These are phyloP conservation scores for Neodidymelliopsis sp. DNA, from an alignment of 2,329 filamentous ascomycete species.

Conservation along the genomic window DNA sequence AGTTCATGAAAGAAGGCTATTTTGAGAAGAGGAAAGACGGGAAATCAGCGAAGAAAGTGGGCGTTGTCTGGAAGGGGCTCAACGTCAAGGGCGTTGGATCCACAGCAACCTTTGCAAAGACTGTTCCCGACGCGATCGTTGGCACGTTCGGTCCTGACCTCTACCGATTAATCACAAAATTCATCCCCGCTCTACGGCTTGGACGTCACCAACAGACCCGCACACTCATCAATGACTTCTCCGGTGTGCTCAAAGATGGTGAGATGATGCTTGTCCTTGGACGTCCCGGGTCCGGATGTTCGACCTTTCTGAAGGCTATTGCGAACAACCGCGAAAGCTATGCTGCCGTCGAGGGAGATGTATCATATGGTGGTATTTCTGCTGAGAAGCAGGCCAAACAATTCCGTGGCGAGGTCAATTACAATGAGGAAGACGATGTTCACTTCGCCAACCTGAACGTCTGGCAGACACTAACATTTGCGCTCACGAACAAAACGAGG, in stretches of 20 bases:
- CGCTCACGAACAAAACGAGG: slow-evolving; percentile 76
- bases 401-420: slow-evolving; percentile 79
- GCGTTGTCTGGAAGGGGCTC: slow-evolving; percentile 78
- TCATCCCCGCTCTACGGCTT: slow-evolving; percentile 60
- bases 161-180: slow-evolving; percentile 67
- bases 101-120: slow-evolving; percentile 72
- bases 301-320: slow-evolving; percentile 78
- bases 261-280: slow-evolving; percentile 79
- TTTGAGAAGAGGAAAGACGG: slow-evolving; percentile 76
- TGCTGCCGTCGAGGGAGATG: slow-evolving; percentile 71
- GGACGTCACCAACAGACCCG: slow-evolving; percentile 59
- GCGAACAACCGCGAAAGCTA: slow-evolving; percentile 73
- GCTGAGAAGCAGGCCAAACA: slow-evolving; percentile 71
- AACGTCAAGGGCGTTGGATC: slow-evolving; percentile 76
- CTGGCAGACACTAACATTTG: slow-evolving; percentile 79
- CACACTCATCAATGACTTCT: slow-evolving; percentile 71
- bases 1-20: slow-evolving; percentile 77
- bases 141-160: slow-evolving; percentile 84
- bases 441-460: slow-evolving; percentile 79
- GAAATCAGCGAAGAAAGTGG: slow-evolving; percentile 76
- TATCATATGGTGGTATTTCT: slow-evolving; percentile 75
- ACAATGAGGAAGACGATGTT: slow-evolving; percentile 78
- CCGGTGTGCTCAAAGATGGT: slow-evolving; percentile 70
- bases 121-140: slow-evolving; percentile 75
- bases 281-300: slow-evolving; percentile 76